Evolutionary conservation across 2,329 filamentous ascomycete genomes (phyloP).

Genomic region (Xylaria sp.): DNA sequence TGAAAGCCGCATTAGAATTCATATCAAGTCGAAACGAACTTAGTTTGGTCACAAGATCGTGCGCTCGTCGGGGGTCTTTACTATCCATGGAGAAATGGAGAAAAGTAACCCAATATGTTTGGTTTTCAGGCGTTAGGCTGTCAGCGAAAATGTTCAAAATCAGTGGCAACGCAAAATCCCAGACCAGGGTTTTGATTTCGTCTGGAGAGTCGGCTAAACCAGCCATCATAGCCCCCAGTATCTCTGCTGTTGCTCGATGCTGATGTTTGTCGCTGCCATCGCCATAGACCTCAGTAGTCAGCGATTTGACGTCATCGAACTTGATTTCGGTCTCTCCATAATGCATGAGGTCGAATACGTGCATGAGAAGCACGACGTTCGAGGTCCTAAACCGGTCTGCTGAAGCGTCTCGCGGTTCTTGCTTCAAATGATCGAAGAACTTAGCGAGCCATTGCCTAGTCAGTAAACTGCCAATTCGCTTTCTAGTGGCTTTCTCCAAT

Average conservation of each 20-base stretch:
- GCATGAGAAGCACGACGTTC: slow-evolving; percentile 83
- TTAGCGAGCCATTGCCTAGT: slow-evolving; percentile 85
- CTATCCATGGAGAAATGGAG: slow-evolving; percentile 86
- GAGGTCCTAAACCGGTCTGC: slow-evolving; percentile 90
- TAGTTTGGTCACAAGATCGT: slow-evolving; percentile 83
- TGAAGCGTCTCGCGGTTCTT: slow-evolving; percentile 83
- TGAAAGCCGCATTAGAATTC: slow-evolving; percentile 95
- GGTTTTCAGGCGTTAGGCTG: slow-evolving; percentile 90
- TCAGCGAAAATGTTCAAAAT: slow-evolving; percentile 87
- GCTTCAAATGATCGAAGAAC: slow-evolving; percentile 93
- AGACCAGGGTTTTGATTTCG: slow-evolving; percentile 76
- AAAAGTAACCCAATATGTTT: slow-evolving; percentile 93
- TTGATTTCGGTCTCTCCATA: slow-evolving; percentile 77
- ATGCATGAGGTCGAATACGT: slow-evolving; percentile 88
- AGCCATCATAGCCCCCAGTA: slow-evolving; percentile 82
- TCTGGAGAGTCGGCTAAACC: slow-evolving; percentile 79
- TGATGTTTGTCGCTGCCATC: slow-evolving; percentile 98
- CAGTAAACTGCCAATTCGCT: slow-evolving; percentile 79
- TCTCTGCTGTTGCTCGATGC: slow-evolving; percentile 93
- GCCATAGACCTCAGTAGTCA: slow-evolving; percentile 78
- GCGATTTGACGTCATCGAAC: slow-evolving; percentile 85
- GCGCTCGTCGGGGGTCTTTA: slow-evolving; percentile 86
- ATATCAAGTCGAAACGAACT: slow-evolving; percentile 89
- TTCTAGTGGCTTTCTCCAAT: slow-evolving; percentile 73
- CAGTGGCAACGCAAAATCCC: slow-evolving; percentile 90